Evolutionary conservation across 768 basidiomycete species (phyloP), one percentile per base, ranked within the genome.

Genomic region (Phanerochaete sordida): DNA sequence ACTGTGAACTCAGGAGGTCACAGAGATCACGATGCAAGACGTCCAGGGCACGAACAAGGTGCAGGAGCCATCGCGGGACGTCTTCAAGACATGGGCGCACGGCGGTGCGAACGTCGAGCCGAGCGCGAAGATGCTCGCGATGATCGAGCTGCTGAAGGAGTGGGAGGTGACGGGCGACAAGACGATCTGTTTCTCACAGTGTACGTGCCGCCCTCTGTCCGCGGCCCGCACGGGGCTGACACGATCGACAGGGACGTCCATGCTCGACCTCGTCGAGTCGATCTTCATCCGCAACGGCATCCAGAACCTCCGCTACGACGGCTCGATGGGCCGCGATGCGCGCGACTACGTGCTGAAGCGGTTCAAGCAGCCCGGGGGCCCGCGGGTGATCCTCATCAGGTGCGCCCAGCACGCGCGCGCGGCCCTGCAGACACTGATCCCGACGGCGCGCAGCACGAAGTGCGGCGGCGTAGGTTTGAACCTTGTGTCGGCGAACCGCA

Each of bases 381-480:
- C 85, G 2, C 83, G 80, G 59, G 80, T 88, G 51, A 85, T 89
- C 46, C 73, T 88, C 30, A 86, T 89, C 65, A 87, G 85, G 85
- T 84, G n/a, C 7, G 37, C 26, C 8, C 2, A 13, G 24, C 48
- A 23, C 43, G 19, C 5, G 39, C 11, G 19, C 24, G 47, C 24
- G 27, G 5, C 27, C 47, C 47, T 43, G 39, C 7, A 26, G 16
- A 33, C 12, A 8, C 31, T 50, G 58, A 49, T 65, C 9, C 24
- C 54, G 15, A 15, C 16, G 24, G 21, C 27, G 47, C 9, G 37
- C 37, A 84, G 84, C 62, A 85, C 84, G 19, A 87, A 82, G 63
- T 85, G 83, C 62, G 88, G 88, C 30, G 86, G 87, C 57, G 88
- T 89, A 24, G 88, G 87, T 69, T 58, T 74, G 52, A 90, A 90